These are phyloP conservation scores for Raffaelea arxii DNA, from an alignment of 2,329 filamentous ascomycete species.

Conservation along the genomic window DNA sequence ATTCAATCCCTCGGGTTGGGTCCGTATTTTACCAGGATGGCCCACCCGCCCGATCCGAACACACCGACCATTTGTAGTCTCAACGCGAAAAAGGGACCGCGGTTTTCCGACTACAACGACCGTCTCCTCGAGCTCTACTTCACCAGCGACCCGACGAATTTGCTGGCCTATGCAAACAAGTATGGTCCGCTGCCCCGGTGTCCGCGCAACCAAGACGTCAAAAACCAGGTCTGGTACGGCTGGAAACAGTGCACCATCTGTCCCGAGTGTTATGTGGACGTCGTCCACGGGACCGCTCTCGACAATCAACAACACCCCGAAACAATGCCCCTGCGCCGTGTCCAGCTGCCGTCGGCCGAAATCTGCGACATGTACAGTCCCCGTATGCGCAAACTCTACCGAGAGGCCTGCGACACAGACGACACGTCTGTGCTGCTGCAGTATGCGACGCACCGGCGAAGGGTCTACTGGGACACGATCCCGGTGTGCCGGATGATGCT, in stretches of 20 bases:
- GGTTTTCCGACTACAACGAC: conserved; percentile 10
- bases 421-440: conserved; percentile 16
- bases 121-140: conserved; percentile 3
- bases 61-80: conserved; percentile 21
- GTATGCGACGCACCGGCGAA: conserved; percentile 17
- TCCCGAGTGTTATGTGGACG: conserved; percentile 22
- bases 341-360: conserved; percentile 15
- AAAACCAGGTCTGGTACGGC: conserved; percentile 24
- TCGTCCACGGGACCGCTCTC: conserved; percentile 19
- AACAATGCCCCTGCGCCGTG: conserved; percentile 16
- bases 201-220: conserved; percentile 17
- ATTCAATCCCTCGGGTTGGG: conserved; percentile 20
- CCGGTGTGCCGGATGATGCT: conserved; percentile 11
- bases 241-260: conserved; percentile 23
- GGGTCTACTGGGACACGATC: conserved; percentile 24
- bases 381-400: conserved; percentile 26
- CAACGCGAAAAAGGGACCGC: conserved; percentile 21
- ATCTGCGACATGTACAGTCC: conserved; percentile 28
- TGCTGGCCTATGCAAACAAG: neutral
- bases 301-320: no score
- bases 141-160: neutral
- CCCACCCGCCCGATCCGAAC: conserved; percentile 9
- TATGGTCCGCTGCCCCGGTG: conserved; percentile 15
- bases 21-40: conserved; percentile 19
- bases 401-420: conserved; percentile 17